Evolutionary conservation across 495 filamentous ascomycete species (phyloP), one percentile per base, ranked within the genome.

Genomic region (Penicillium desertorum): DNA sequence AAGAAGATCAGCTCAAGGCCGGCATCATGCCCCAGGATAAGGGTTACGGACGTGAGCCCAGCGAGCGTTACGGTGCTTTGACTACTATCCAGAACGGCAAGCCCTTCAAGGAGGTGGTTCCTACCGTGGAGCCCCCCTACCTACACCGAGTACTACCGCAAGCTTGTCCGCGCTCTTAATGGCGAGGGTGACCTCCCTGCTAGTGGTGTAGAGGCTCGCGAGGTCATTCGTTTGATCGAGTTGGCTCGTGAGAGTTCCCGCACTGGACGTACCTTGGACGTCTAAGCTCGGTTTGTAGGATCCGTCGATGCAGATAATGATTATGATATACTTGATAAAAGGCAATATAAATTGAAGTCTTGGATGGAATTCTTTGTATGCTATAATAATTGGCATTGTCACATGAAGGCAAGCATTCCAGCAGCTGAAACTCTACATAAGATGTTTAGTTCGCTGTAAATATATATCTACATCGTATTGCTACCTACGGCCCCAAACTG

Each of bases 1-100:
- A 96, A 73, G 91, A 96, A 71, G 86, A 88, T 42, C 88, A 92
- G 62, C 77, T 95, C 41, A 86, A 85, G 70, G 80, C 76, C 3
- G 91, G 90, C 0, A 67, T 84, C 61, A 83, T 76, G 70, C 84
- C 87, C 19, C 80, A 79, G 5, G 86, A 91, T 54, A 70, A 72
- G 6, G 78, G 69, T 6, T 95, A 89, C 62, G 91, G 88, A 1
- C 64, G 80, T 19, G 91, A 95, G 69, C 76, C 80, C 4, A 73
- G 76, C 50, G 74, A 80, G 50, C 58, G 76, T 58, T 78, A 82
- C 55, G 82, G 81, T 70, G 67, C 64, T 32, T 61, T 82, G 42
- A 81, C 77, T 30, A 79, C 74, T 17, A 66, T 80, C 42, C 58
- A 79, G 53, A 53, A 74, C 42, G 74, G 71, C 43, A 73, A 75